Conservation (phyloP, 73 alveolate species). For the Uronychia setigera region DNA sequence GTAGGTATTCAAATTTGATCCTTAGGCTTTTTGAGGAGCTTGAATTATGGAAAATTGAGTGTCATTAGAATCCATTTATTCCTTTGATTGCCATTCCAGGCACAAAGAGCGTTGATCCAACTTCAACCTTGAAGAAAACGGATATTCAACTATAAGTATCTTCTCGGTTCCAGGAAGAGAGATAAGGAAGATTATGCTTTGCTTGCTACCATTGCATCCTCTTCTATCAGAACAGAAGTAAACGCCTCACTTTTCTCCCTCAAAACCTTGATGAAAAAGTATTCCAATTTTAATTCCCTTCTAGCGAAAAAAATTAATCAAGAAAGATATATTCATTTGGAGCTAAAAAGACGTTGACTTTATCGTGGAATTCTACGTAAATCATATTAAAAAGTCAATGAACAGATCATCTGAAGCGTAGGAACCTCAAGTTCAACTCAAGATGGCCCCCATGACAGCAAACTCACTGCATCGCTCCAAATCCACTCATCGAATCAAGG, state of each 20-base stretch:
- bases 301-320: neutral
- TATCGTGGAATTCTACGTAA: neutral
- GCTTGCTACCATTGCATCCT: neutral
- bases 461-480: neutral
- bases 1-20: neutral
- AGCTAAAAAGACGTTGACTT: neutral
- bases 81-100: neutral
- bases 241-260: neutral
- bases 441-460: neutral
- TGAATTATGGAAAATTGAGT: neutral
- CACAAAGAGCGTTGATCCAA: neutral
- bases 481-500: neutral
- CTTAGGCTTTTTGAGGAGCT: neutral
- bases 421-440: neutral
- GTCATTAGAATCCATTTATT: neutral
- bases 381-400: neutral
- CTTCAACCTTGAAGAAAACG: neutral
- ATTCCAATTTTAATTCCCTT: neutral
- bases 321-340: neutral
- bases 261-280: neutral
- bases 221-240: neutral
- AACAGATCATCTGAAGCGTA: neutral
- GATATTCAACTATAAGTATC: neutral
- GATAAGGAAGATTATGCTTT: neutral
- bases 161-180: neutral